A percentile compares a stretch with the other conserved stretches of the same genome.
Conservation (phyloP, 305 asterid species). For the Stenogyne calaminthoides region DNA sequence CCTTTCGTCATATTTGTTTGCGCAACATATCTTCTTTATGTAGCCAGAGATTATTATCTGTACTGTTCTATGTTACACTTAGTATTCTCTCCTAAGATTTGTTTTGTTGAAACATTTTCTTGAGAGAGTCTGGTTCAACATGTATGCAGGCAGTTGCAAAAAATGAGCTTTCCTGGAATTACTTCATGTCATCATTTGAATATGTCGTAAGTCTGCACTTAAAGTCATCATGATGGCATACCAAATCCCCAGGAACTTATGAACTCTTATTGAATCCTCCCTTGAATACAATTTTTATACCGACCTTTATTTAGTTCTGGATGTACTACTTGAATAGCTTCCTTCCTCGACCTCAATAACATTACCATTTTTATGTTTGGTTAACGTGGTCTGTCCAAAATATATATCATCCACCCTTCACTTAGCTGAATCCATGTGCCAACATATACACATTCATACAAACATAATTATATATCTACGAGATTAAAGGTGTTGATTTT, state of each 20-base stretch:
- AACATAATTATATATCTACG: not conserved
- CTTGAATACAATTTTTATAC: slow-evolving; percentile 2
- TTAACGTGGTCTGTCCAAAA: slow-evolving; percentile 13
- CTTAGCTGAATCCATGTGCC: slow-evolving; percentile 4
- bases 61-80: slow-evolving; percentile 16
- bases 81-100: slow-evolving; percentile 19
- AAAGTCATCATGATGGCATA: not conserved
- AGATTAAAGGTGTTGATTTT: slow-evolving; percentile 13
- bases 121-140: slow-evolving; percentile 10
- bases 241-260: slow-evolving; percentile 18
- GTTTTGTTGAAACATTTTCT: slow-evolving; percentile 21
- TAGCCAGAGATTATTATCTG: slow-evolving; percentile 1
- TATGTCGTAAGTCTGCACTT: slow-evolving; percentile 8
- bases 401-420: slow-evolving; percentile 23
- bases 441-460: not conserved
- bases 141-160: slow-evolving; percentile 6
- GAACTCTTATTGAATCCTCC: slow-evolving; percentile 14
- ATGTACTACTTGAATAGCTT: slow-evolving; percentile 6
- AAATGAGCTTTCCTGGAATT: slow-evolving; percentile 20
- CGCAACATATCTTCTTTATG: slow-evolving; percentile 12
- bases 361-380: slow-evolving; percentile 20
- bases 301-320: slow-evolving; percentile 21
- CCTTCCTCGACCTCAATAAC: slow-evolving; percentile 17
- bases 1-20: slow-evolving; percentile 29
- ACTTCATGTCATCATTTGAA: slow-evolving; percentile 7